Evolutionary conservation across 202 grass and related monocot species (phyloP).

Genomic region (Elaeis oleifera): DNA sequence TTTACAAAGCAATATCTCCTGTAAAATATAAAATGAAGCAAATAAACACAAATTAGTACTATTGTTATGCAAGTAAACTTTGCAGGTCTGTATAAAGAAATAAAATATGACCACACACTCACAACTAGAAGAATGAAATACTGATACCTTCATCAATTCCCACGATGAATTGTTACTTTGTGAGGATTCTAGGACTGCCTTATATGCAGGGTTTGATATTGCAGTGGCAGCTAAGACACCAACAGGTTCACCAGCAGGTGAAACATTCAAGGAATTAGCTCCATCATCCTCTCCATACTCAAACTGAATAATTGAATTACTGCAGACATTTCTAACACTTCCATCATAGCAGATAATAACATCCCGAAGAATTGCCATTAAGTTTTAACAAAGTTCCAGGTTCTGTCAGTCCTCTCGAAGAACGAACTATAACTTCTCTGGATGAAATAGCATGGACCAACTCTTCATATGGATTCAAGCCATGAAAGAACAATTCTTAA

Average conservation of each 20-base stretch:
- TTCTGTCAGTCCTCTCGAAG: constrained; percentile 85
- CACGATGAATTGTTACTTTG: constrained; percentile 95
- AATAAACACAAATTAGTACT: neutral
- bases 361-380: constrained; percentile 87
- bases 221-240: constrained; percentile 94
- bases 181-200: constrained; percentile 78
- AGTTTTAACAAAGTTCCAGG: constrained; percentile 88
- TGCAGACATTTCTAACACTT: constrained; percentile 79
- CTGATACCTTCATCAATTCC: constrained; percentile 84
- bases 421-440: constrained; percentile 80
- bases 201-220: constrained; percentile 92
- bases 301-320: constrained; percentile 74
- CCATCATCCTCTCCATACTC: constrained; percentile 43
- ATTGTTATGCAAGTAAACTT: constrained; percentile 17
- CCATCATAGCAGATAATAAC: constrained; percentile 91
- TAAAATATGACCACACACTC: neutral
- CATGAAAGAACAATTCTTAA: constrained; percentile 63
- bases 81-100: neutral
- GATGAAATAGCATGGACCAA: constrained; percentile 76
- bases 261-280: constrained; percentile 24
- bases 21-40: constrained; percentile 27
- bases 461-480: constrained; percentile 73
- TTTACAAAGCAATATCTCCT: constrained; percentile 75
- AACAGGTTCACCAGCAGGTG: constrained; percentile 84
- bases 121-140: neutral